Conservation (phyloP, 2,329 filamentous ascomycete species). For the Fusarium mundagurra region DNA sequence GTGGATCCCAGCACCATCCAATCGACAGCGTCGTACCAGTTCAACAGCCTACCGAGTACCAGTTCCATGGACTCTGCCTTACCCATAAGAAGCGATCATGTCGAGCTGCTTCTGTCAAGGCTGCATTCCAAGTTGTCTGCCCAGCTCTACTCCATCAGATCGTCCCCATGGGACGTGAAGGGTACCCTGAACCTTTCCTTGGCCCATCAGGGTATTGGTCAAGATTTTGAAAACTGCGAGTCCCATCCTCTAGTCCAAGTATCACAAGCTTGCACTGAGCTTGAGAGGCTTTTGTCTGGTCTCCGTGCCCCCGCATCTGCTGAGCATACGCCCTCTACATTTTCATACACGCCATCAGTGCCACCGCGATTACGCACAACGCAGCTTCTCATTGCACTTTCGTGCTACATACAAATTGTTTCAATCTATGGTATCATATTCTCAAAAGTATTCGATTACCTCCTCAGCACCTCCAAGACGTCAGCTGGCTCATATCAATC, state of each 20-base stretch:
- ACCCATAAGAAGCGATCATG: not conserved
- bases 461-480: not conserved
- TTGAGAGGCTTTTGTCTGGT: not conserved
- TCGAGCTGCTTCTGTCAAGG: not conserved
- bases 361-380: slow-evolving; percentile 1
- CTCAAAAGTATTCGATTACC: slow-evolving; percentile 1
- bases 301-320: not conserved
- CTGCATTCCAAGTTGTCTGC: not conserved
- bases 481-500: not conserved
- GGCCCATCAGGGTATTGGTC: not conserved
- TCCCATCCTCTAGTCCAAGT: slow-evolving; percentile 4
- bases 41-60: not conserved
- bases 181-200: slow-evolving; percentile 68
- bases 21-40: not conserved
- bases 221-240: not conserved
- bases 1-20: not conserved
- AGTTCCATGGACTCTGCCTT: not conserved
- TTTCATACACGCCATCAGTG: not conserved
- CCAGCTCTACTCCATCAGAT: slow-evolving; percentile 1
- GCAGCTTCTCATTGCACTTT: slow-evolving; percentile 4
- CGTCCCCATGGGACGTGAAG: slow-evolving; percentile 36
- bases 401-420: slow-evolving; percentile 14
- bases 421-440: slow-evolving; percentile 11
- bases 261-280: not conserved
- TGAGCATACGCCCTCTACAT: not conserved